These are phyloP conservation scores for Saksenaea vasiformis DNA, from an alignment of 371 early-diverging fungal genomes.

Conservation along the genomic window DNA sequence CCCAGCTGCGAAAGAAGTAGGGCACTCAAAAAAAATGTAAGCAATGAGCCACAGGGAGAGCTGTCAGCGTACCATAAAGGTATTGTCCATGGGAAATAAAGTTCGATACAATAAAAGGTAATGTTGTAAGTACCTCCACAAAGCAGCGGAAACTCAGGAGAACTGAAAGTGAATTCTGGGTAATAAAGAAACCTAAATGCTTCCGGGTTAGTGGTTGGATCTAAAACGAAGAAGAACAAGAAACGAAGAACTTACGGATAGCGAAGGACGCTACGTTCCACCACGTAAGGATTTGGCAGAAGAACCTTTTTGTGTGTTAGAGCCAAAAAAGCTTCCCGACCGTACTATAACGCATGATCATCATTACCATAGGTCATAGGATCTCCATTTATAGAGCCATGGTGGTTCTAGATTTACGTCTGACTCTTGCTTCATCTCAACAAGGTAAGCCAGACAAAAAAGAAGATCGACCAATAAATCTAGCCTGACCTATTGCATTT, in stretches of 20 bases:
- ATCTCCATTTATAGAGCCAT: conserved; percentile 66
- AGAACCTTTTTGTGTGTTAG: conserved; percentile 33
- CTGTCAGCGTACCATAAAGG: conserved; percentile 44
- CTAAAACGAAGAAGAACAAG: not conserved
- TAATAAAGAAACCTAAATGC: conserved; percentile 30
- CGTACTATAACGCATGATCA: conserved; percentile 4
- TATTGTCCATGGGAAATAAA: conserved; percentile 54
- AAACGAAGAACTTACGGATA: conserved; percentile 27
- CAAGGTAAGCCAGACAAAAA: conserved; percentile 66
- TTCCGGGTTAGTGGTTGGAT: not conserved
- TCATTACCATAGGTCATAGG: conserved; percentile 55
- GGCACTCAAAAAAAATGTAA: conserved; percentile 41
- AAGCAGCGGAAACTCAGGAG: conserved; percentile 52
- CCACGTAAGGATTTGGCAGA: conserved; percentile 46
- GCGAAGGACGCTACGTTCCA: conserved; percentile 48
- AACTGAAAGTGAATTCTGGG: conserved; percentile 29
- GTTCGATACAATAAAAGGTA: conserved; percentile 55
- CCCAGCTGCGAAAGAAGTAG: conserved; percentile 65
- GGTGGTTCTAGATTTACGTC: conserved; percentile 47
- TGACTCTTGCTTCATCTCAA: conserved; percentile 63
- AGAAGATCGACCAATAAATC: conserved; percentile 62
- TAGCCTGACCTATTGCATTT: conserved; percentile 46
- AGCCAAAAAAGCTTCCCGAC: conserved; percentile 8
- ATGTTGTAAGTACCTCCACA: conserved; percentile 56
- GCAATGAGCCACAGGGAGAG: not conserved